A percentile compares a stretch with the other conserved stretches of the same genome.
These are phyloP conservation scores for Bruguiera sexangula DNA, from an alignment of 345 rosid species.

Conservation along the genomic window DNA sequence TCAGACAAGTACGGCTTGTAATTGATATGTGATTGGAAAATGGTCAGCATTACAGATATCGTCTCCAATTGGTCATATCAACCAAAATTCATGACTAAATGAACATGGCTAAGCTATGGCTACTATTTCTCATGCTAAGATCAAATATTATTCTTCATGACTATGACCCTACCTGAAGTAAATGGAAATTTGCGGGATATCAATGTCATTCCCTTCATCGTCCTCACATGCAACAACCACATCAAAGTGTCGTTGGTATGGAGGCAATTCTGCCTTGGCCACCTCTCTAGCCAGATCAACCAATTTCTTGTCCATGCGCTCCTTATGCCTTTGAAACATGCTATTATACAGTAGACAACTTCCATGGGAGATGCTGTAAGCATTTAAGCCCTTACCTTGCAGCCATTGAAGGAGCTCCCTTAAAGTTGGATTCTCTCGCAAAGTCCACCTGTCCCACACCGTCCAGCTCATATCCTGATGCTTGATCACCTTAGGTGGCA, in stretches of 20 bases:
- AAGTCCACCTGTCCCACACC: constrained; percentile 91
- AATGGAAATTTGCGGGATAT: constrained; percentile 82
- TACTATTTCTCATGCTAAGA: background rate
- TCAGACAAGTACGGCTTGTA: constrained; percentile 3
- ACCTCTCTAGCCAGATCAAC: constrained; percentile 85
- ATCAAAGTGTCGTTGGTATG: constrained; percentile 73
- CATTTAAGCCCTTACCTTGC: constrained; percentile 60
- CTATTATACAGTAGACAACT: constrained; percentile 81
- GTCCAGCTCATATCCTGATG: constrained; percentile 91
- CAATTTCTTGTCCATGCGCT: constrained; percentile 69
- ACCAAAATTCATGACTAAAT: background rate
- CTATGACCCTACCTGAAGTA: constrained; percentile 45
- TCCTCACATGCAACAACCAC: constrained; percentile 95
- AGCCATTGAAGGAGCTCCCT: constrained; percentile 79
- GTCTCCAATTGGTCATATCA: background rate
- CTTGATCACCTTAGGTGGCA: constrained; percentile 78
- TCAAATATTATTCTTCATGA: background rate
- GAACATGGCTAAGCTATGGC: background rate
- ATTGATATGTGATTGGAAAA: background rate
- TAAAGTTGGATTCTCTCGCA: constrained; percentile 66
- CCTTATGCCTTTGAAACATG: constrained; percentile 83
- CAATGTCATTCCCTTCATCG: constrained; percentile 72
- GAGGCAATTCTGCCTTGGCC: constrained; percentile 68
- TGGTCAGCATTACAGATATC: background rate
- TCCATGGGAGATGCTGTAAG: constrained; percentile 90